Base-by-base conservation (phyloP, 2,329 filamentous ascomycete species). In the Clonostachys chloroleuca region DNA sequence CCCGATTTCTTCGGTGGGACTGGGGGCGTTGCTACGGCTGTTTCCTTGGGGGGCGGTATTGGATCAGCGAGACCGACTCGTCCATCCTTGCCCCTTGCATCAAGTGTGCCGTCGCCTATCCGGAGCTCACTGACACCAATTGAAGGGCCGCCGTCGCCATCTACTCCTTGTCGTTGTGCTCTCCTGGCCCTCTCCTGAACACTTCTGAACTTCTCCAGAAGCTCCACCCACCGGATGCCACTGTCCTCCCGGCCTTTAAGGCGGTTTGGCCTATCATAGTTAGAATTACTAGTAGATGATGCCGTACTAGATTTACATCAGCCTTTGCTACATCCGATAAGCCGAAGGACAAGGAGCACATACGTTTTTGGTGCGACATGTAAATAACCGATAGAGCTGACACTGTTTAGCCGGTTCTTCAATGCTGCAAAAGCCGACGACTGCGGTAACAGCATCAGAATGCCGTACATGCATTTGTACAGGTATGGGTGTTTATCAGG, bases 371-470 rank as follows among this genome's bases (percentile, higher is more conserved):
- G 87, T 52, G 86, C 84, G 55, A 88, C 86, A 62, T 97, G 92
- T 51, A 99, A 74, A 65, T 96, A 95, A 40, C 92, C 94, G 63
- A 99, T 97, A 45, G 94, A 92, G 72, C 89, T 95, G 55, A 99
- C 94, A 66, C 89, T 96, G 67, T 97, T 97, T 44, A 99, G 78
- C 40, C 94, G 84, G 62, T 99, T 99, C 65, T 96, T 97, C 48
- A 99, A 75, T 3, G 94, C 92, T 30, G 92, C 94, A 69, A 99
- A 99, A 9, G 94, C 95, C 30, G 91, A 95, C 14, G 92, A 97
- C 68, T 99, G 94, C 0, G 94, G 94, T n/a, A 99, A 79, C 16
- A 99, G 84, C 94, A 99, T 99, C 47, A 99, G 76, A 42, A 99
- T 81, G 10, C 94, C 94, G 60, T 97, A 99, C 43, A 99, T 82